A percentile compares a stretch with the other conserved stretches of the same genome.
phyloP scores from a whole-genome alignment of 495 filamentous ascomycete species.

The Trichoderma asperelloides region DNA sequence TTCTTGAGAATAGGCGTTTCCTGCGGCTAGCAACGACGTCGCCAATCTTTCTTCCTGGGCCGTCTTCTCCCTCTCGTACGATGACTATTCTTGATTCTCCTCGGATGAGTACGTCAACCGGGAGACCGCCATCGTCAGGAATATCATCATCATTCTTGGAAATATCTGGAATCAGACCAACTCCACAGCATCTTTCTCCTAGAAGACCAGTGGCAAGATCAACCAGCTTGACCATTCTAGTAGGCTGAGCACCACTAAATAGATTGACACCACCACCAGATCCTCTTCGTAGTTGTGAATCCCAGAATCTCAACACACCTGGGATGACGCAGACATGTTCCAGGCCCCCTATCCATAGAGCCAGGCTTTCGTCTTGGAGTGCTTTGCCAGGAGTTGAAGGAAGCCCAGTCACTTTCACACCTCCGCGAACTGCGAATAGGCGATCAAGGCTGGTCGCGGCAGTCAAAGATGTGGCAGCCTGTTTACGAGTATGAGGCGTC shows the following conservation, averaged over 20 bases:
- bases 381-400: constrained; percentile 22
- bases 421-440: constrained; percentile 41
- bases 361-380: constrained; percentile 50
- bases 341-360: constrained; percentile 59
- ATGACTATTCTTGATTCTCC: constrained; percentile 57
- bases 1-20: constrained; percentile 20
- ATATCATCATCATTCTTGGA: constrained; percentile 16
- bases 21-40: constrained; percentile 23
- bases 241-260: constrained; percentile 40
- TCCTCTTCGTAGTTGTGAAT: constrained; percentile 46
- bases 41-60: constrained; percentile 25
- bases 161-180: constrained; percentile 43
- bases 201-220: constrained; percentile 47
- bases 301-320: constrained; percentile 58
- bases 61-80: constrained; percentile 38
- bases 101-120: constrained; percentile 51
- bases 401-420: constrained; percentile 51
- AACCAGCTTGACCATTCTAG: constrained; percentile 37
- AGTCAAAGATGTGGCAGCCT: constrained; percentile 24
- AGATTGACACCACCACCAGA: constrained; percentile 52
- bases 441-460: constrained; percentile 26
- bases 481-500: constrained; percentile 72
- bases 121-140: constrained; percentile 22
- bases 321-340: constrained; percentile 52
- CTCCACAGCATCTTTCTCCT: constrained; percentile 55